Percentiles rank a stretch among this genome's conserved stretches.
Evolutionary conservation across 2,329 filamentous ascomycete genomes (phyloP).

Genomic region (Didymella pinodella): DNA sequence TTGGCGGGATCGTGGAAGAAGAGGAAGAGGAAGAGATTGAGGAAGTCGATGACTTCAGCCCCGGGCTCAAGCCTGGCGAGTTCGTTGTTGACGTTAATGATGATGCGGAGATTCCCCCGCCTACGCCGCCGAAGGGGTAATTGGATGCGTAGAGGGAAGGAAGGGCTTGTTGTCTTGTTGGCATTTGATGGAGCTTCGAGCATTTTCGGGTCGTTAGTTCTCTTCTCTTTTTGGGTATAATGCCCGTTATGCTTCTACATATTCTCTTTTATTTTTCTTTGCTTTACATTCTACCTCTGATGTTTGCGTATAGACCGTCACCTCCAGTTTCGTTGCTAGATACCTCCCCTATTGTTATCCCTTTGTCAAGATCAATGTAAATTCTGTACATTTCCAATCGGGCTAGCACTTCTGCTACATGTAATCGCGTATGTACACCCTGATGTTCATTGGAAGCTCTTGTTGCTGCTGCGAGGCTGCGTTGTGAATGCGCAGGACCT

Average conservation of each 20-base stretch:
- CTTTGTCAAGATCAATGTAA: not conserved
- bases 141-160: no score
- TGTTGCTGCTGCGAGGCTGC: no score
- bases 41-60: slow-evolving; percentile 67
- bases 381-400: not conserved
- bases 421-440: no score
- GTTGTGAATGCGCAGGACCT: no score
- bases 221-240: not conserved
- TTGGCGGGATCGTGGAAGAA: slow-evolving; percentile 64
- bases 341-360: not conserved
- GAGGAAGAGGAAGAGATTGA: slow-evolving; percentile 56
- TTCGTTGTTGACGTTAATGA: slow-evolving; percentile 27
- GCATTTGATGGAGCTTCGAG: not conserved
- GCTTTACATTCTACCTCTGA: not conserved
- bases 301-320: not conserved
- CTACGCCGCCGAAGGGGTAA: not conserved
- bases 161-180: not conserved
- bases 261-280: not conserved
- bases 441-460: no score
- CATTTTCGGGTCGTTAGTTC: not conserved
- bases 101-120: slow-evolving; percentile 7
- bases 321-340: not conserved
- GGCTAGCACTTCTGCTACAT: no score
- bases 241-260: not conserved
- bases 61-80: slow-evolving; percentile 52